phyloP scores from a whole-genome alignment of 208 protist genomes.

The Trypanosoma conorhini region DNA sequence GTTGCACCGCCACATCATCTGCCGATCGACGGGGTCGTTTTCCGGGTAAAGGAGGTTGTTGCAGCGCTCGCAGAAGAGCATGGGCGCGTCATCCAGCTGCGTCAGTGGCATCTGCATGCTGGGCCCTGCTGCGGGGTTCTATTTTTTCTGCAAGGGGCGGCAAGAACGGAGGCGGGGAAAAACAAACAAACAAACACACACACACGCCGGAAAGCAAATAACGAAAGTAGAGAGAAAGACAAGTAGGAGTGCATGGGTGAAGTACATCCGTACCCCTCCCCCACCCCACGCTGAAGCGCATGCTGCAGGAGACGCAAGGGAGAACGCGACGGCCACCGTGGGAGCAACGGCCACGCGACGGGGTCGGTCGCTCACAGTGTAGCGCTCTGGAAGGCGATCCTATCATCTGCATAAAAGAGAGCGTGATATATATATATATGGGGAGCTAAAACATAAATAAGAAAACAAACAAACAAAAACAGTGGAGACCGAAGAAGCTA shows the following conservation, averaged over 20 bases:
- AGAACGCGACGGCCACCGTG: no score
- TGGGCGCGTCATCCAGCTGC: slow-evolving; percentile 55
- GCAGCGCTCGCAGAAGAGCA: slow-evolving; percentile 89
- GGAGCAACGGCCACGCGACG: not conserved
- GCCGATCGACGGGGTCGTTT: slow-evolving; percentile 40
- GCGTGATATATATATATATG: slow-evolving; percentile 5
- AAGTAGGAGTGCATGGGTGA: no score
- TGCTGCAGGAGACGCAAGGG: no score
- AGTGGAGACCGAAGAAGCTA: not conserved
- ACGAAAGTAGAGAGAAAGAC: no score
- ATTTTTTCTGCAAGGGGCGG: not conserved
- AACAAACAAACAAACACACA: slow-evolving; percentile 17
- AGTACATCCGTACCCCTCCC: no score
- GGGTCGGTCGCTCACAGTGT: not conserved
- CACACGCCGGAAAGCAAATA: not conserved
- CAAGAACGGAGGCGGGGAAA: slow-evolving; percentile 11
- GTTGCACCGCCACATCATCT: slow-evolving; percentile 85
- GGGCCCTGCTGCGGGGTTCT: not conserved
- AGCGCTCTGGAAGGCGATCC: slow-evolving; percentile 3
- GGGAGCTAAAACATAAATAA: not conserved
- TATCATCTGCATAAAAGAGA: not conserved
- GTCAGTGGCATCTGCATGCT: slow-evolving; percentile 27
- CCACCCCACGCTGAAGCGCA: no score
- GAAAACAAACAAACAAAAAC: not conserved
- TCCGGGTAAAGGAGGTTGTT: slow-evolving; percentile 91